These are phyloP conservation scores for Trifolium dubium DNA, from an alignment of 306 rosid species.

Conservation along the genomic window DNA sequence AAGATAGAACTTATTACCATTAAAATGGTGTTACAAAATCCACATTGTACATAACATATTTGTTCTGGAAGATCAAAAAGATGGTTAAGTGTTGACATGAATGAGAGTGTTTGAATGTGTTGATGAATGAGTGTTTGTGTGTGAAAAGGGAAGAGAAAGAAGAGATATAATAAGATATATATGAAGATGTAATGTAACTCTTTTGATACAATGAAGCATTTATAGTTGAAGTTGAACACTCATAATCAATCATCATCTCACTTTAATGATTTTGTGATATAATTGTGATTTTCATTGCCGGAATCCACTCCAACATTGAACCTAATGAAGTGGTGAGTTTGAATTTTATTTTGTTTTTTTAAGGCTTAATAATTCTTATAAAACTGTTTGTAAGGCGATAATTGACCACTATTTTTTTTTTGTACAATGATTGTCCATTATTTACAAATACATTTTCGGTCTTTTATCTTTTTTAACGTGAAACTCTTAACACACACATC, in stretches of 20 bases:
- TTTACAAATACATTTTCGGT: too few relatives aligned
- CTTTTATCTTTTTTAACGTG: too few relatives aligned
- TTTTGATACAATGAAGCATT: slow-evolving; percentile 47
- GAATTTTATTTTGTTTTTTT: slow-evolving; percentile 20
- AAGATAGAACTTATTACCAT: slow-evolving; percentile 52
- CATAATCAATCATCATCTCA: slow-evolving; percentile 48
- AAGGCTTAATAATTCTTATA: background rate
- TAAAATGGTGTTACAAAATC: slow-evolving; percentile 79
- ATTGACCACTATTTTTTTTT: too few relatives aligned
- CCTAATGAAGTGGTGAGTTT: slow-evolving; percentile 5
- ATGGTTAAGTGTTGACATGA: slow-evolving; percentile 69
- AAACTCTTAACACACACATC: too few relatives aligned
- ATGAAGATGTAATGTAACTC: slow-evolving; percentile 37
- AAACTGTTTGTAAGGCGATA: too few relatives aligned
- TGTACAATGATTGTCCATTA: too few relatives aligned
- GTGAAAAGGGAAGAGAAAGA: slow-evolving; percentile 23
- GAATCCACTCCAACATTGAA: slow-evolving; percentile 41
- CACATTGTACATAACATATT: slow-evolving; percentile 88
- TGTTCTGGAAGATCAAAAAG: slow-evolving; percentile 82
- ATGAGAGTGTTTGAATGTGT: slow-evolving; percentile 39
- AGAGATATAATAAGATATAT: background rate
- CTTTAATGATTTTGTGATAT: slow-evolving; percentile 40
- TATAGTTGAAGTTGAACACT: slow-evolving; percentile 53
- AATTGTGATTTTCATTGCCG: slow-evolving; percentile 46
- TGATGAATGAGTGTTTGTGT: background rate